These are phyloP conservation scores for Tolypocladium endophyticum DNA, from an alignment of 2,329 filamentous ascomycete species.

Conservation along the genomic window DNA sequence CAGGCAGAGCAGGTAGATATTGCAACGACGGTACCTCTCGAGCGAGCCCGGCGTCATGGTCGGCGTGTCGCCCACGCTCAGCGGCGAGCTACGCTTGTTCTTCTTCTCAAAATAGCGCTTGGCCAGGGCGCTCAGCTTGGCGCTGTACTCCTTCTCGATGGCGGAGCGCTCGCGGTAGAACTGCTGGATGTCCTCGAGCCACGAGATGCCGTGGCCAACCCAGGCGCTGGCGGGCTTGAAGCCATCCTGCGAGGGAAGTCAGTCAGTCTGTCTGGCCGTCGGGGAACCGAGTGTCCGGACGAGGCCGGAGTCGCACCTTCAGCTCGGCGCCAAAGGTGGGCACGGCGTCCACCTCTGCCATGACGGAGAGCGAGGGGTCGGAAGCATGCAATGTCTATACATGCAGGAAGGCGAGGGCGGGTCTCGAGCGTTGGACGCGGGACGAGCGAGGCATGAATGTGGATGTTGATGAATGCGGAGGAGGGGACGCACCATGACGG, in stretches of 20 bases:
- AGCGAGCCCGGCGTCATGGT: slow-evolving; percentile 89
- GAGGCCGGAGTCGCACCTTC: slow-evolving; percentile 52
- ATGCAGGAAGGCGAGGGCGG: not conserved
- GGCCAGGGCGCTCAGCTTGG: slow-evolving; percentile 75
- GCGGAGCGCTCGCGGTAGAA: slow-evolving; percentile 92
- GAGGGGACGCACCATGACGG: not conserved
- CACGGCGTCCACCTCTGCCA: slow-evolving; percentile 74
- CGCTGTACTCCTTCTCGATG: slow-evolving; percentile 95
- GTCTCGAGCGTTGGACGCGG: not conserved
- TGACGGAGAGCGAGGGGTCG: slow-evolving; percentile 24
- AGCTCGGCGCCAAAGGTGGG: slow-evolving; percentile 89
- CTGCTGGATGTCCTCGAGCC: slow-evolving; percentile 93
- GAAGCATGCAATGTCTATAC: slow-evolving; percentile 6
- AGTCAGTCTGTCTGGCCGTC: not conserved
- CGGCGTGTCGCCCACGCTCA: slow-evolving; percentile 91
- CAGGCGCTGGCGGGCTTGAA: slow-evolving; percentile 93
- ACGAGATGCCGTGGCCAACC: slow-evolving; percentile 80
- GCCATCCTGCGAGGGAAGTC: slow-evolving; percentile 57
- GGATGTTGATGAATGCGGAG: not conserved
- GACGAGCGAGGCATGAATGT: not conserved
- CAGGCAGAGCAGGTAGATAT: not conserved
- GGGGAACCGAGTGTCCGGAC: no score
- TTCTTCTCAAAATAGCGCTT: slow-evolving; percentile 99
- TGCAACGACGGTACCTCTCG: slow-evolving; percentile 50
- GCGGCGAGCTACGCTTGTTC: slow-evolving; percentile 70